Conservation (phyloP, 225 moss, liverwort and hornwort species). For the Lunularia cruciata region DNA sequence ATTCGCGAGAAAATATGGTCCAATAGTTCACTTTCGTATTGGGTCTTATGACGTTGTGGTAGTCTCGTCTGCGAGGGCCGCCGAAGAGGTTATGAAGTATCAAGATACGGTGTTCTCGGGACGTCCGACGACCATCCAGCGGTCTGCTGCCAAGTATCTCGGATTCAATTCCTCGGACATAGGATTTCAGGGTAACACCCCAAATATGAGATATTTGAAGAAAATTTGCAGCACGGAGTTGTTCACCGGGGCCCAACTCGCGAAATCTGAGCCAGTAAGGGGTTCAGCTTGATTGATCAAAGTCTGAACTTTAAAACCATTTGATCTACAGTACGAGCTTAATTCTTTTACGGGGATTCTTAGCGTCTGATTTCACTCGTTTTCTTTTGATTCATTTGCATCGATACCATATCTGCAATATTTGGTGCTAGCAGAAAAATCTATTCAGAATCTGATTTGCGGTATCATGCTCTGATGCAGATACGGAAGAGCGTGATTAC, state of each 20-base stretch:
- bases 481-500: too few relatives aligned
- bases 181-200: background rate
- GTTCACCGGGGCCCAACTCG: background rate
- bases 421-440: too few relatives aligned
- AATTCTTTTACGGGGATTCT: too few relatives aligned
- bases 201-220: background rate
- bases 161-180: background rate
- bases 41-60: conserved; percentile 7
- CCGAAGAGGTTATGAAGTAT: conserved; percentile 11
- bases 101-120: background rate
- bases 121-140: background rate
- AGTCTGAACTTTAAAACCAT: too few relatives aligned
- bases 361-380: too few relatives aligned
- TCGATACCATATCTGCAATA: too few relatives aligned
- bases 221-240: background rate
- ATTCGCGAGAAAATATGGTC: conserved; percentile 12
- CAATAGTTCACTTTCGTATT: background rate
- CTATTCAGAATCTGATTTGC: too few relatives aligned
- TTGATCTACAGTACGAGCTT: too few relatives aligned
- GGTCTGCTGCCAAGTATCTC: background rate
- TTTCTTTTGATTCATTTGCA: too few relatives aligned
- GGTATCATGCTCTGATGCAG: too few relatives aligned
- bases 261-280: background rate
- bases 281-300: too few relatives aligned
- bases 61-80: conserved; percentile 7